phyloP scores from a whole-genome alignment of 2,329 filamentous ascomycete genomes.

The Botryosphaeria dothidea region DNA sequence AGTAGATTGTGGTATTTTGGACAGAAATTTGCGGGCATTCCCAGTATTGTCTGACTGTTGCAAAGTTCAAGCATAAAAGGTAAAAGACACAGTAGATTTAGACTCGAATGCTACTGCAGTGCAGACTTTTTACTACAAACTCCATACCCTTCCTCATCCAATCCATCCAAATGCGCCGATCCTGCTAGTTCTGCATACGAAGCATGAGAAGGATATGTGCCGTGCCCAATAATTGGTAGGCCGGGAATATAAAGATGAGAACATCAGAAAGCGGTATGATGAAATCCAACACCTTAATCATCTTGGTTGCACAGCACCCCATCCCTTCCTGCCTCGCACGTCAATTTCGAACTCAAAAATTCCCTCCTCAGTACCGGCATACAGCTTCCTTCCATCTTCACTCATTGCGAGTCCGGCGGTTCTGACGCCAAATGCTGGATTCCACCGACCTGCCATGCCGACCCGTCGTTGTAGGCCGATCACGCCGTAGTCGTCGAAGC shows the following conservation, averaged over 20 bases:
- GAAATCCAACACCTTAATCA: constrained; percentile 20
- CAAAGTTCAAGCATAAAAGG: too few relatives aligned
- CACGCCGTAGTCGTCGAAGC: constrained; percentile 16
- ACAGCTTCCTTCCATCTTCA: constrained; percentile 48
- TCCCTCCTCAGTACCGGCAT: constrained; percentile 62
- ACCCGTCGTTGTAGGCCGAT: constrained; percentile 10
- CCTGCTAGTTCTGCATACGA: background rate
- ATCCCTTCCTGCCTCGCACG: constrained; percentile 58
- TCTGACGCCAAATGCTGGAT: constrained; percentile 39
- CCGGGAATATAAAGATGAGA: background rate
- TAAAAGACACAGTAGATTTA: too few relatives aligned
- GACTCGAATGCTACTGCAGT: background rate
- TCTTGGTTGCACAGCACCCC: constrained; percentile 41
- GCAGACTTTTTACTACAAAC: background rate
- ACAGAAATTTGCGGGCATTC: too few relatives aligned
- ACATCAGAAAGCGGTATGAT: background rate
- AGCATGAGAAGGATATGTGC: background rate
- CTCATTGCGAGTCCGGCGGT: constrained; percentile 53
- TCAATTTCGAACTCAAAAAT: constrained; percentile 75
- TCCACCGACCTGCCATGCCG: constrained; percentile 9
- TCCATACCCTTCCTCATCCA: background rate
- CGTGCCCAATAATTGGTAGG: background rate
- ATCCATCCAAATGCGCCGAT: background rate
- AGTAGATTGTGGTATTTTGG: too few relatives aligned
- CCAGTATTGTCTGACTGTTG: too few relatives aligned